Percentiles rank a stretch among this genome's conserved stretches.
Evolutionary conservation across 208 protist genomes (phyloP).

Genomic region (Acanthamoeba triangularis): DNA sequence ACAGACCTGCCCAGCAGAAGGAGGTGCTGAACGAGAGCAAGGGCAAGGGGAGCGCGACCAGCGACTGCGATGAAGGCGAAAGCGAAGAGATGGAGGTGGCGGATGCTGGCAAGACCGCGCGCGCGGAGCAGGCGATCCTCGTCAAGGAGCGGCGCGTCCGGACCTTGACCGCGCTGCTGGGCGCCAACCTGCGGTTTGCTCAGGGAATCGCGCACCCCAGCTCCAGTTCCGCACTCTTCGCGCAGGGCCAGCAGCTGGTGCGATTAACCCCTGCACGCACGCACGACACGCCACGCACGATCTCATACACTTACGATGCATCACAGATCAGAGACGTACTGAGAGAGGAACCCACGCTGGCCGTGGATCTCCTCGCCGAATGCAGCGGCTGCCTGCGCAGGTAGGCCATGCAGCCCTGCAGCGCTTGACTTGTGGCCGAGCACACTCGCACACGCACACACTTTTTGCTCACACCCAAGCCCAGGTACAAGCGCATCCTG

Average conservation of each 20-base stretch:
- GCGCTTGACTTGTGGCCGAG: background rate
- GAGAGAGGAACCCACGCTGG: background rate
- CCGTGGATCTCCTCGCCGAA: background rate
- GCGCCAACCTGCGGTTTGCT: constrained; percentile 6
- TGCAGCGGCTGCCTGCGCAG: background rate
- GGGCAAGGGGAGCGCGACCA: background rate
- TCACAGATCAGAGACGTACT: background rate
- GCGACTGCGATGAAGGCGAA: background rate
- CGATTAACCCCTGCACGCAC: background rate
- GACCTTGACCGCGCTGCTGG: background rate
- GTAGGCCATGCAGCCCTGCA: background rate
- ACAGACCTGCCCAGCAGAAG: background rate
- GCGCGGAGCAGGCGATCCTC: background rate
- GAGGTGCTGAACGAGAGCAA: background rate
- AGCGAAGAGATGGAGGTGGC: background rate
- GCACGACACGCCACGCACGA: background rate
- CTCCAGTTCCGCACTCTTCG: background rate
- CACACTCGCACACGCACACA: background rate
- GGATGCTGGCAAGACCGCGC: background rate
- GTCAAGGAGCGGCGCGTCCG: background rate
- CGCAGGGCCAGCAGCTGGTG: background rate
- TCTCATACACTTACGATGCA: background rate
- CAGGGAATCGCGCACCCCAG: background rate
- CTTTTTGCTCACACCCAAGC: background rate
- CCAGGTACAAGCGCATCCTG: background rate